These are phyloP conservation scores for Phytopythium helicoides DNA, from an alignment of 352 stramenopile species.

Conservation along the genomic window DNA sequence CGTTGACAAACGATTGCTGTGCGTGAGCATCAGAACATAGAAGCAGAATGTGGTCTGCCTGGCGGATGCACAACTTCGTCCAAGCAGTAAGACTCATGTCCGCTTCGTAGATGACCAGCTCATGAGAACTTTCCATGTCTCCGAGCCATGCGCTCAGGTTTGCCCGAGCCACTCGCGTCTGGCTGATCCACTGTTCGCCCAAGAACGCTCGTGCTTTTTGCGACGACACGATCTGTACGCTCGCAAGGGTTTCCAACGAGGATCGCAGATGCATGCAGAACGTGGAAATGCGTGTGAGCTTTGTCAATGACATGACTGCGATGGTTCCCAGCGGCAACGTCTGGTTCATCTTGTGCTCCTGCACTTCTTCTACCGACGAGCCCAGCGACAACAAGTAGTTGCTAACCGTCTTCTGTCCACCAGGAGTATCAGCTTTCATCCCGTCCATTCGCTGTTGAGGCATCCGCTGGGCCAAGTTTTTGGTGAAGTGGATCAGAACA, in stretches of 20 bases:
- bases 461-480: slow-evolving; percentile 60
- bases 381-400: slow-evolving; percentile 65
- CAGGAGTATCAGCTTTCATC: slow-evolving; percentile 22
- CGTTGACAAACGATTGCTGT: slow-evolving; percentile 63
- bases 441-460: slow-evolving; percentile 41
- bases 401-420: slow-evolving; percentile 23
- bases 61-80: slow-evolving; percentile 83
- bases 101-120: slow-evolving; percentile 82
- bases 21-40: slow-evolving; percentile 73
- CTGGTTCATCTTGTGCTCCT: slow-evolving; percentile 18
- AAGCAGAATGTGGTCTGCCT: slow-evolving; percentile 82
- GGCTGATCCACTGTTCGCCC: slow-evolving; percentile 66
- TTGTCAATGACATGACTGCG: slow-evolving; percentile 75
- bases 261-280: slow-evolving; percentile 67
- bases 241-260: slow-evolving; percentile 64
- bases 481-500: slow-evolving; percentile 81
- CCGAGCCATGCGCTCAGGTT: slow-evolving; percentile 81
- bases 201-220: slow-evolving; percentile 60
- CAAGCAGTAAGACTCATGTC: slow-evolving; percentile 68
- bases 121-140: slow-evolving; percentile 73
- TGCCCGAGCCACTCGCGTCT: slow-evolving; percentile 56
- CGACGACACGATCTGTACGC: slow-evolving; percentile 70
- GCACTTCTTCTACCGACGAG: slow-evolving; percentile 13
- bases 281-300: slow-evolving; percentile 66
- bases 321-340: slow-evolving; percentile 66